Conservation (phyloP, 2,329 filamentous ascomycete species). For the Pyricularia grisea region DNA sequence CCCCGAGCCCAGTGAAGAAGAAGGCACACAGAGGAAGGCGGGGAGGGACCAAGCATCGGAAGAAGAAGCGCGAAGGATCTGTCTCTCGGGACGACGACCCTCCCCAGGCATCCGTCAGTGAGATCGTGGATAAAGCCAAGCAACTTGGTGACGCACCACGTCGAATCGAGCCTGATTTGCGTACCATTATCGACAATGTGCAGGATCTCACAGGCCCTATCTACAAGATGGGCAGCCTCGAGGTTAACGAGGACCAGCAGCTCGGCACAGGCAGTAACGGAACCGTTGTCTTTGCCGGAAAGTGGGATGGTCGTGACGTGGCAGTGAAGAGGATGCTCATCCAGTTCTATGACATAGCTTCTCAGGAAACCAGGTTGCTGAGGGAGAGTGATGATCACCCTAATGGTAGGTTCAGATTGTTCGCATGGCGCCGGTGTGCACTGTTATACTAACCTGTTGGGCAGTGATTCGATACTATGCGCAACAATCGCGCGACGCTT, state of each 20-base stretch:
- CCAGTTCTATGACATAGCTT: constrained; percentile 91
- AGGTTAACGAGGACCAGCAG: constrained; percentile 54
- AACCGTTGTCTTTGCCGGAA: constrained; percentile 93
- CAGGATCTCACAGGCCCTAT: constrained; percentile 50
- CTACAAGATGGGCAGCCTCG: constrained; percentile 53
- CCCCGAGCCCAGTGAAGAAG: constrained; percentile 35
- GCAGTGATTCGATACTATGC: constrained; percentile 90
- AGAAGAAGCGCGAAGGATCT: constrained; percentile 42
- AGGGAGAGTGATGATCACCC: constrained; percentile 92
- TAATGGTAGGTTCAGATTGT: constrained; percentile 48
- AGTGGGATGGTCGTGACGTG: constrained; percentile 84
- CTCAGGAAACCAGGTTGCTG: constrained; percentile 82
- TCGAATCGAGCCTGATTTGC: constrained; percentile 52
- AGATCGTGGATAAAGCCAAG: constrained; percentile 49
- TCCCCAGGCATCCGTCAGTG: constrained; percentile 43
- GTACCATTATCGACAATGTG: constrained; percentile 47
- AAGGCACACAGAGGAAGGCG: constrained; percentile 63
- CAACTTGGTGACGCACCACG: constrained; percentile 40
- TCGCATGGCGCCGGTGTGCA: neutral
- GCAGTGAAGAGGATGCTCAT: constrained; percentile 96
- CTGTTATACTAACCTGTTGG: constrained; percentile 1
- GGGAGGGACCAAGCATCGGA: constrained; percentile 60
- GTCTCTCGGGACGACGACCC: constrained; percentile 38
- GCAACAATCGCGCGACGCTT: constrained; percentile 78
- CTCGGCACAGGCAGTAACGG: constrained; percentile 83